Percentiles rank a stretch among this genome's conserved stretches.
These are phyloP conservation scores for Exophiala spinifera DNA, from an alignment of 2,329 filamentous ascomycete genomes.

Conservation along the genomic window DNA sequence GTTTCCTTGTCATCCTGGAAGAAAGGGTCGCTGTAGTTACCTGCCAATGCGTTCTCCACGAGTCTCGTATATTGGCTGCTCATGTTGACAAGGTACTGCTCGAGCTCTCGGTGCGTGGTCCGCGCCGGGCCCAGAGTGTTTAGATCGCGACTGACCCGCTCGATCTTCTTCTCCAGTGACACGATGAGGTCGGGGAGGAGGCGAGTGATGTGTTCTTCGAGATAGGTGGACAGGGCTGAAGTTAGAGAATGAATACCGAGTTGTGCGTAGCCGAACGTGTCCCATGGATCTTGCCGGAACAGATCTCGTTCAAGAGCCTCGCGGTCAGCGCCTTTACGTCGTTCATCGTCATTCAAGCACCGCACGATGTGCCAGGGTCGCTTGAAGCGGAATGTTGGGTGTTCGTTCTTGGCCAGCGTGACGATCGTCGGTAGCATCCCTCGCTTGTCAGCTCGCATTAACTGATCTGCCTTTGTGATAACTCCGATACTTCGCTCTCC, in stretches of 20 bases:
- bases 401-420: constrained; percentile 34
- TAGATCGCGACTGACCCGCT: constrained; percentile 16
- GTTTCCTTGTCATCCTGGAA: constrained; percentile 17
- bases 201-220: constrained; percentile 33
- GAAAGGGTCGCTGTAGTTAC: constrained; percentile 29
- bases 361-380: constrained; percentile 40
- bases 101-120: constrained; percentile 22
- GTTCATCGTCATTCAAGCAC: constrained; percentile 33
- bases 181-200: constrained; percentile 21
- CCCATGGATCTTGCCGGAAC: constrained; percentile 26
- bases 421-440: constrained; percentile 12
- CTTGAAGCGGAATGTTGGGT: constrained; percentile 30
- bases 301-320: constrained; percentile 17
- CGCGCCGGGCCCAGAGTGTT: constrained; percentile 30
- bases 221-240: constrained; percentile 31
- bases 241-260: constrained; percentile 34
- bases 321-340: constrained; percentile 18
- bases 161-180: constrained; percentile 19
- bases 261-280: constrained; percentile 12
- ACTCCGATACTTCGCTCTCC: constrained; percentile 42
- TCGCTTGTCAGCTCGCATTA: constrained; percentile 33
- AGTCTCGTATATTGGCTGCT: constrained; percentile 24
- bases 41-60: constrained; percentile 20
- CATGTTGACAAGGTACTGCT: constrained; percentile 26
- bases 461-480: constrained; percentile 44